phyloP scores from a whole-genome alignment of 2,329 filamentous ascomycete genomes.

The Furcasterigmium sp. region DNA sequence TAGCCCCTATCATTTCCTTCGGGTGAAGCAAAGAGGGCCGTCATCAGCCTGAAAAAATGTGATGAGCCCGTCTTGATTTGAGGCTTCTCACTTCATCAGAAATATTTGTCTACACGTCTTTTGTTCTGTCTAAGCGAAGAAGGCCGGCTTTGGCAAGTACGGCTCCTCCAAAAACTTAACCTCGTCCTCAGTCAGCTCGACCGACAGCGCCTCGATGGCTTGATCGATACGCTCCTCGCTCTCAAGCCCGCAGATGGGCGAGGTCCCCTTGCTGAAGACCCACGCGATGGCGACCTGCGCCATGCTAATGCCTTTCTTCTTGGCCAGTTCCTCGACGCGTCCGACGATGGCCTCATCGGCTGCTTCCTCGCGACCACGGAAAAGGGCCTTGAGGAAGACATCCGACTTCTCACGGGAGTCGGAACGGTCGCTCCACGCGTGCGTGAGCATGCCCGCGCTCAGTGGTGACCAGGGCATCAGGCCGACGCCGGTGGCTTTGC shows the following conservation, averaged over 20 bases:
- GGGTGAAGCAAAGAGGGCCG: no score
- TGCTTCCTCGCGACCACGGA: constrained; percentile 2
- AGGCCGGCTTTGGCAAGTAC: constrained; percentile 6
- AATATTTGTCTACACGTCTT: no score
- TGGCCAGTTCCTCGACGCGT: constrained; percentile 8
- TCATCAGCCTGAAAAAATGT: no score
- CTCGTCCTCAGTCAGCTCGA: constrained; percentile 7
- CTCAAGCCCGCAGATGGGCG: constrained; percentile 9
- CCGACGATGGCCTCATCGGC: constrained; percentile 7
- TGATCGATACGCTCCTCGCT: constrained; percentile 8
- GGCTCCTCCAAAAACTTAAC: constrained; percentile 8
- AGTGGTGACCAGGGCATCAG: constrained; percentile 15
- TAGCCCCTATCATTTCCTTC: no score
- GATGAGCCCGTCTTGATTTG: no score
- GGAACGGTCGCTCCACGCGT: constrained; percentile 1
- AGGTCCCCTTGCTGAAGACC: constrained; percentile 7
- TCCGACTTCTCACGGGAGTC: constrained; percentile 4
- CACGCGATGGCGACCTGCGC: constrained; percentile 9
- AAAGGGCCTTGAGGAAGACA: constrained; percentile 5
- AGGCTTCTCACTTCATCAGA: no score
- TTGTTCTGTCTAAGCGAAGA: no score
- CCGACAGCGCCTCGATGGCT: constrained; percentile 5
- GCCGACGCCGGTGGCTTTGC: constrained; percentile 32
- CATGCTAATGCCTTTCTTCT: constrained; percentile 9
- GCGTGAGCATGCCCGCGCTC: constrained; percentile 5